Evolutionary conservation across 1,284 basidiomycete genomes (phyloP).

Genomic region (Microbotryum intermedium): DNA sequence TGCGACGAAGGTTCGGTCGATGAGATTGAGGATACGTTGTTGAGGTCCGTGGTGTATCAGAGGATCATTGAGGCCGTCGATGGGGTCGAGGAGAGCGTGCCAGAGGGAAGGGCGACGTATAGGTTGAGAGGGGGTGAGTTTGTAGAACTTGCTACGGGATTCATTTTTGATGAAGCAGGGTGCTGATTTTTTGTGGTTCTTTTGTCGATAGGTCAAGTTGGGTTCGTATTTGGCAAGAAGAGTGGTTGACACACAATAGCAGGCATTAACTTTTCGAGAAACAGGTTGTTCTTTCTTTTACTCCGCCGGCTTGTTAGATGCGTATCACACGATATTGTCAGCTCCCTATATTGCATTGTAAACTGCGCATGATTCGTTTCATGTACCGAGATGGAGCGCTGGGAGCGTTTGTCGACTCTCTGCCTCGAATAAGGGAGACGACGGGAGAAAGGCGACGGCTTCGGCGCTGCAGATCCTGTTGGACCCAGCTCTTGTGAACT

Average conservation of each 20-base stretch:
- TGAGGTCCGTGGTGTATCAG: slow-evolving; percentile 16
- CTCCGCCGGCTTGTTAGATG: no score
- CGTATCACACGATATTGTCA: no score
- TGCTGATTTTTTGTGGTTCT: background rate
- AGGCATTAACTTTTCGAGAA: slow-evolving; percentile 62
- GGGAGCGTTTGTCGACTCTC: no score
- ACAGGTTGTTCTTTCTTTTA: slow-evolving; percentile 20
- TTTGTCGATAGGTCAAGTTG: slow-evolving; percentile 14
- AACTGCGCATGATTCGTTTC: no score
- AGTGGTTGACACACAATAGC: slow-evolving; percentile 67
- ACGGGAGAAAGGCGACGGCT: no score
- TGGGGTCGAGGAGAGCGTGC: background rate
- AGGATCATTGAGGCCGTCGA: background rate
- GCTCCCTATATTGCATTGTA: no score
- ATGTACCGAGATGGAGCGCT: no score
- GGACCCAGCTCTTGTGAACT: no score
- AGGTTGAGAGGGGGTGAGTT: background rate
- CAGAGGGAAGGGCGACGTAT: background rate
- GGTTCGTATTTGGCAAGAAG: slow-evolving; percentile 26
- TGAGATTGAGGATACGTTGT: slow-evolving; percentile 31
- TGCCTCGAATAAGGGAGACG: no score
- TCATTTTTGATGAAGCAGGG: slow-evolving; percentile 8
- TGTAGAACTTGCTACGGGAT: background rate
- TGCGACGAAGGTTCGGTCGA: slow-evolving; percentile 21
- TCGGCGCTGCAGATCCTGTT: no score